Evolutionary conservation across 1,284 basidiomycete species (phyloP), one percentile per base, ranked within the genome.

Genomic region (Fomitopsis palustris): DNA sequence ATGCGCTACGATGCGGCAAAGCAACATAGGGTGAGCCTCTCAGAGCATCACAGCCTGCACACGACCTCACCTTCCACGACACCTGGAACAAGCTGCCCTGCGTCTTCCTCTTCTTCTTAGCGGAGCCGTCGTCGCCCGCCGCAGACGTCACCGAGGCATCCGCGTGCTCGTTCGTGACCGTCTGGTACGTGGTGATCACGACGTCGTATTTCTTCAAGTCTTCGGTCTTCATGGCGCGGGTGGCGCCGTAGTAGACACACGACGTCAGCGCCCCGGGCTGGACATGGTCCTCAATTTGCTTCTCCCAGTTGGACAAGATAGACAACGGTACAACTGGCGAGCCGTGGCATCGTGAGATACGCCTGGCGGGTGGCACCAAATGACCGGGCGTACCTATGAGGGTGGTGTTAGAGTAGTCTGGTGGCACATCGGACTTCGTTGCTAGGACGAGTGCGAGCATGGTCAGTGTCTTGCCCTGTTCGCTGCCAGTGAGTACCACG

Each of bases 121-220:
- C 71, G 10, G 70, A 63, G 35, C 72, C 63, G 3, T 68, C 77
- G 62, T n/a, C 62, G 58, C 29, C 63, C 19, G 41, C 63, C 19
- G 41, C 59, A 37, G 38, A 52, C 14, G 9, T 45, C 31, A 21
- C 56, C 42, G 49, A 31, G 7, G 62, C 62, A 37, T 77, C 72
- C 6, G 72, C 73, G 60, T 81, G 75, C 62, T 87, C 85, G n/a
- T 79, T 78, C 2, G 80, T 75, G 14, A 84, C 79, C 3, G 84
- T 86, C 65, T 93, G 90, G 71, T 96, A 96, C 0, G 95, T 96
- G 0, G 93, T 95, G 58, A 96, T 85, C n/a, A 96, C 87, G 8
- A 95, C 78, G 67, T 96, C 94, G 67, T 85, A 87, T 60, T 81
- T 77, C 59, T 79, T 75, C 16, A 96, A 73, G 33, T 90, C 80